Evolutionary conservation across 2,329 filamentous ascomycete genomes (phyloP).

Genomic region (Fusarium sp.): DNA sequence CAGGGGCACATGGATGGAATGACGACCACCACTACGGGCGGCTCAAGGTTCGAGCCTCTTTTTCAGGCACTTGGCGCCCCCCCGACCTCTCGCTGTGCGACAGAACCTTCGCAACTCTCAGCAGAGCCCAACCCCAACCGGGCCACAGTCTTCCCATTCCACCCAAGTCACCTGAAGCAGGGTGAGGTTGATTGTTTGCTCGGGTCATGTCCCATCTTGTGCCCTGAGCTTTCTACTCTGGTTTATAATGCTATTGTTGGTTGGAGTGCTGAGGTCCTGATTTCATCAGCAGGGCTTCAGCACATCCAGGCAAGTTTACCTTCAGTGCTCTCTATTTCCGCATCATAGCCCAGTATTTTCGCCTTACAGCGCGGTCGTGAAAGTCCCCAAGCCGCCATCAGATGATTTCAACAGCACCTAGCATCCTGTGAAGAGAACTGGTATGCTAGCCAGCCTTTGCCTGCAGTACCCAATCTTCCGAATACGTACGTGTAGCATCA

Average conservation of each 20-base stretch:
- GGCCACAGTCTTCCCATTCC: neutral
- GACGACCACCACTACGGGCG: conserved; percentile 25
- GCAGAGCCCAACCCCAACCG: neutral
- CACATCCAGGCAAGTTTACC: neutral
- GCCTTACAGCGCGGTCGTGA: neutral
- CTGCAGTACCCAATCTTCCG: neutral
- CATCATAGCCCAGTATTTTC: neutral
- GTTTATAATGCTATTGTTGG: neutral
- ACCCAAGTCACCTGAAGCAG: neutral
- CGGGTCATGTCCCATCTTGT: neutral
- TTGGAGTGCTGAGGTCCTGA: neutral
- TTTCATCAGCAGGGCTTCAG: neutral
- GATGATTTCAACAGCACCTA: neutral
- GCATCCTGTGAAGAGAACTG: neutral
- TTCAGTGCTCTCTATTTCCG: neutral
- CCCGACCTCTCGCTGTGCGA: conserved; percentile 22
- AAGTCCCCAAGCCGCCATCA: neutral
- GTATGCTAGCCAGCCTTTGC: neutral
- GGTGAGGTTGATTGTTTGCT: neutral
- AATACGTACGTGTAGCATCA: neutral
- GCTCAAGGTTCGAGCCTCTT: conserved; percentile 20
- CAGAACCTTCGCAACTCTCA: conserved; percentile 29
- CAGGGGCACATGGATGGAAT: conserved; percentile 29
- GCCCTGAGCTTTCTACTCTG: neutral
- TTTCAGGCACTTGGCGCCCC: conserved; percentile 31